Evolutionary conservation across 371 early-diverging fungal genomes (phyloP).

Genomic region (Mortierella sp.): DNA sequence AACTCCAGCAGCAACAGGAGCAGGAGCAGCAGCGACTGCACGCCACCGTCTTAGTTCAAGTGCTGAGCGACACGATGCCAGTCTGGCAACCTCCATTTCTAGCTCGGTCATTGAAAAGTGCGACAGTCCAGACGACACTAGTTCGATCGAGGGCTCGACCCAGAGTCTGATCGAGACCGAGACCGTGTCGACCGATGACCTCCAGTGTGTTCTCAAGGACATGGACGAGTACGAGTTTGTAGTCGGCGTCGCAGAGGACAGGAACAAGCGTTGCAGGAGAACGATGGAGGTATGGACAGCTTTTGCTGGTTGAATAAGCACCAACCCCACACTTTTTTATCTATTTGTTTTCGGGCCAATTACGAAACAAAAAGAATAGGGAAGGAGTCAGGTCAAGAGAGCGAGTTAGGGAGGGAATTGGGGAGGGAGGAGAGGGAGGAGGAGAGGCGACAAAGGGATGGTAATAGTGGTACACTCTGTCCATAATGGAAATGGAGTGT

Average conservation of each 20-base stretch:
- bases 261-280: slow-evolving; percentile 90
- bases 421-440: not conserved
- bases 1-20: not conserved
- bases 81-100: slow-evolving; percentile 29
- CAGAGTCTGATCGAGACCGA: slow-evolving; percentile 23
- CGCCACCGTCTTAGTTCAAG: slow-evolving; percentile 25
- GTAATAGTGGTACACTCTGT: not conserved
- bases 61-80: slow-evolving; percentile 28
- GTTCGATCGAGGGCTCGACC: slow-evolving; percentile 50
- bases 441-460: not conserved
- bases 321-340: not conserved
- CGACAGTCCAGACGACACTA: slow-evolving; percentile 51
- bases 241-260: slow-evolving; percentile 87
- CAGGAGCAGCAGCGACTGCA: not conserved
- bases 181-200: slow-evolving; percentile 14
- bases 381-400: not conserved
- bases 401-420: not conserved
- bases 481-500: too few relatives aligned
- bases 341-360: not conserved
- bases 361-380: not conserved
- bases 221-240: slow-evolving; percentile 60
- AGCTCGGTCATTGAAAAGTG: slow-evolving; percentile 47
- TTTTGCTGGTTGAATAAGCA: not conserved
- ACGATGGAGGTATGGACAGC: slow-evolving; percentile 88
- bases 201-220: slow-evolving; percentile 43